phyloP scores from a whole-genome alignment of 225 moss, liverwort and hornwort species.

The Sphagnum tenellum region DNA sequence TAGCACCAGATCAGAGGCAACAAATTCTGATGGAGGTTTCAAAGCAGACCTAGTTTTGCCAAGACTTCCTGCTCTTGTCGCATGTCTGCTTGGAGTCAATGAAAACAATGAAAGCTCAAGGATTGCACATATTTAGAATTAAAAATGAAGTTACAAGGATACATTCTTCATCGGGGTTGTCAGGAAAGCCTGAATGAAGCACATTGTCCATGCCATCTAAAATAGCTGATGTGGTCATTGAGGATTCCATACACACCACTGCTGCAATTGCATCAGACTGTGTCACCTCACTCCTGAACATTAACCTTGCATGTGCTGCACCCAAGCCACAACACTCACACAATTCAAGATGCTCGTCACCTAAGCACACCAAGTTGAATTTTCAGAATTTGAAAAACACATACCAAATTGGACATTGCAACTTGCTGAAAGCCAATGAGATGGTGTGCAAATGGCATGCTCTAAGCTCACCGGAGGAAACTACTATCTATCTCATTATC shows the following conservation, averaged over 20 bases:
- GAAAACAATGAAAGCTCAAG: not conserved
- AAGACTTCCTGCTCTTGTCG: constrained; percentile 44
- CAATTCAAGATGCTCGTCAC: too few relatives aligned
- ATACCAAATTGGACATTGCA: too few relatives aligned
- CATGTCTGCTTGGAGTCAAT: constrained; percentile 19
- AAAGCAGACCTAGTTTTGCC: constrained; percentile 35
- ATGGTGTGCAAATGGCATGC: too few relatives aligned
- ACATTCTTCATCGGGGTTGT: constrained; percentile 94
- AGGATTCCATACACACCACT: constrained; percentile 87
- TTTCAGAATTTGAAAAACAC: too few relatives aligned
- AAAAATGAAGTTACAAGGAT: constrained; percentile 28
- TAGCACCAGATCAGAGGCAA: too few relatives aligned
- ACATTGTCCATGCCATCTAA: constrained; percentile 81
- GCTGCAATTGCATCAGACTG: constrained; percentile 84
- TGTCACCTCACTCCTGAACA: constrained; percentile 85
- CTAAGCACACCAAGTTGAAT: too few relatives aligned
- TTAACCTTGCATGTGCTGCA: constrained; percentile 92
- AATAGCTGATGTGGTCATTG: constrained; percentile 88
- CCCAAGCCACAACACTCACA: not conserved
- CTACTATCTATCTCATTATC: not conserved
- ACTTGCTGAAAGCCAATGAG: too few relatives aligned
- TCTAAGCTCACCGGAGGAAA: too few relatives aligned
- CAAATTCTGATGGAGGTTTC: too few relatives aligned
- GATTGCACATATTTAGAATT: not conserved
- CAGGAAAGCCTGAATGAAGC: constrained; percentile 80